Evolutionary conservation across 352 stramenopile species (phyloP), one percentile per base, ranked within the genome.

Genomic region (Phytophthora multivora): DNA sequence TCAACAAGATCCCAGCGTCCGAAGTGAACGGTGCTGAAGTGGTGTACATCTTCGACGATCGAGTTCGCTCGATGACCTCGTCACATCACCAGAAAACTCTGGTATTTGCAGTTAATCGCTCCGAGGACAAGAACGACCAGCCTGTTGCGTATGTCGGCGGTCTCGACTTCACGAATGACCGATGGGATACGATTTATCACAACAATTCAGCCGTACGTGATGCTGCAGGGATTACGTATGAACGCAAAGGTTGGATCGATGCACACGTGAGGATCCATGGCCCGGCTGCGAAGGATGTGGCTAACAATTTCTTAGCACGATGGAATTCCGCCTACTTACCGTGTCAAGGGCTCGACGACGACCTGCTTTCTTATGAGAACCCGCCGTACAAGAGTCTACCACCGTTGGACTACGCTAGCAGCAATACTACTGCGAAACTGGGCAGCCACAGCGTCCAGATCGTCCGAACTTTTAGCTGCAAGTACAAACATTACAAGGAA

Each of bases 31-130:
- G 55, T 7, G 65, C 60, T 7, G 8, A 43, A 23, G 47, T 46
- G 3, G 21, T 57, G 1, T 73, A 76, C 39, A 47, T 88, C 26
- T 86, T 86, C 41, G 79, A 88, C 57, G 73, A 83, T 56, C 71
- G 79, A 0, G 42, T 88, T 4, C 62, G 59, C 5, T 58, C 57
- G 3, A 25, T 48, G n/a, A 70, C 48, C 6, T 70, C 69, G 0
- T 73, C 76, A 13, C 69, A 88, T 52, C 79, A 88, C 49, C 76
- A 86, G 39, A 88, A 88, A 51, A 65, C 63, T 5, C 12, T 86
- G 10, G 51, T 74, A 1, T 61, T 78, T 9, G 60, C 71, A 11
- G 45, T 35, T 4, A 56, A 56, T 9, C 31, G 35, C 6, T 48
- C 39, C 3, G 30, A 38, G 1, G 39, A 55, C 18, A 48, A 46